Evolutionary conservation across 176 grass and related monocot genomes (phyloP), one percentile per base, ranked within the genome.

Genomic region (Musa schizocarpa): DNA sequence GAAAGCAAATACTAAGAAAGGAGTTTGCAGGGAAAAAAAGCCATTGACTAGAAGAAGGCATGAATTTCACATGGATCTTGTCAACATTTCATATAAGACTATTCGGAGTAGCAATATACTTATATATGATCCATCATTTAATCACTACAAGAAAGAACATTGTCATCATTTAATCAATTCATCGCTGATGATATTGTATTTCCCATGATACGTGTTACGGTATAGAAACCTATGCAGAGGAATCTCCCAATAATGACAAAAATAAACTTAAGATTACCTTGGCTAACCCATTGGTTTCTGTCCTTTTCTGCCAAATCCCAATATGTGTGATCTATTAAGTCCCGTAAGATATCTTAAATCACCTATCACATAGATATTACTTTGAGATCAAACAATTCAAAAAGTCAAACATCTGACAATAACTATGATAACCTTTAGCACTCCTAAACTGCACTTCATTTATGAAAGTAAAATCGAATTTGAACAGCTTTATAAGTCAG

Each of bases 1-100:
- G 61, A 78, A 53, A 25, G 11, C 14, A 20, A 70, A 71, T 29
- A 52, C n/a, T 73, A 52, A 17, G 13, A 71, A 80, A 1, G 83
- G 54, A 51, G 34, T 75, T 70, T 63, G 59, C 16, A 61, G 34
- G 20, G 26, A 8, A 61, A 76, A 48, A 13, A 69, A 76, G 6
- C 24, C 34, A 56, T 19, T n/a, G 17, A 9, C 24, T 11, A 50
- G 3, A 20, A 20, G 9, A 49, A 71, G 49, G n/a, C 9, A n/a
- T 53, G 53, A 52, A 72, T 52, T 53, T 22, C 50, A 52, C 19
- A 72, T 70, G 69, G 20, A 22, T 22, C 20, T 43, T 53, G 20
- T 53, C 11, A 50, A 21, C 13, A 4, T 62, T 62, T 62, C 57
- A 50, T 71, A 21, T 14, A 67, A 29, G 4, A 13, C 26, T 34